phyloP scores from a whole-genome alignment of 73 alveolate species.

The Blepharisma japonicum region DNA sequence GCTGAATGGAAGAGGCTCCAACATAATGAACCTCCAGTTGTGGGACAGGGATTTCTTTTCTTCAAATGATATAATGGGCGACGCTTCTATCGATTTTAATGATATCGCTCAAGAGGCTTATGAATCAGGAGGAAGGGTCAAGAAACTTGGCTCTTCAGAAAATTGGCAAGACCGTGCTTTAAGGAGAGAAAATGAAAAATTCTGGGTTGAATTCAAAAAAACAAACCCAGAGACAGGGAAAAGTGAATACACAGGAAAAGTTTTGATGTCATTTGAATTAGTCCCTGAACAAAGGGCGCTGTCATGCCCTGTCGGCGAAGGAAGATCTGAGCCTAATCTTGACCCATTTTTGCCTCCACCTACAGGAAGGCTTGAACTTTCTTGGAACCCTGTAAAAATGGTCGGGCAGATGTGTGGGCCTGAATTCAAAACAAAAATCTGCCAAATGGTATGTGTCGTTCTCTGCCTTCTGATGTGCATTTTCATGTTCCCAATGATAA shows the following conservation, averaged over 20 bases:
- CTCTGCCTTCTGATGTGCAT: slow-evolving; percentile 38
- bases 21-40: slow-evolving; percentile 54
- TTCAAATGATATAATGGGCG: slow-evolving; percentile 78
- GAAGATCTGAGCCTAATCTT: slow-evolving; percentile 77
- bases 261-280: slow-evolving; percentile 61
- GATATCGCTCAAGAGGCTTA: slow-evolving; percentile 51
- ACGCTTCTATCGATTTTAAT: slow-evolving; percentile 49
- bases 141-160: slow-evolving; percentile 23
- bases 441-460: slow-evolving; percentile 39
- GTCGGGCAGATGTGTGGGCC: slow-evolving; percentile 79
- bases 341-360: slow-evolving; percentile 86
- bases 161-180: slow-evolving; percentile 47
- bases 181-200: slow-evolving; percentile 50
- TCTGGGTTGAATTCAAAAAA: slow-evolving; percentile 46
- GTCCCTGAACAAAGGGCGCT: slow-evolving; percentile 69
- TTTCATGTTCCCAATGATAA: slow-evolving; percentile 39
- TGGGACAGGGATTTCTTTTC: slow-evolving; percentile 80
- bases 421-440: slow-evolving; percentile 68
- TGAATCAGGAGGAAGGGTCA: slow-evolving; percentile 47
- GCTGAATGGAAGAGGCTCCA: slow-evolving; percentile 47
- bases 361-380: slow-evolving; percentile 67
- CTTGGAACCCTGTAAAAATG: slow-evolving; percentile 74
- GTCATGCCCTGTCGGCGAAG: slow-evolving; percentile 74
- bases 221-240: slow-evolving; percentile 53
- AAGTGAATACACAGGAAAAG: slow-evolving; percentile 57